Percentiles rank a stretch among this genome's conserved stretches.
Evolutionary conservation across 1,284 basidiomycete genomes (phyloP).

Genomic region (Grifola frondosa): DNA sequence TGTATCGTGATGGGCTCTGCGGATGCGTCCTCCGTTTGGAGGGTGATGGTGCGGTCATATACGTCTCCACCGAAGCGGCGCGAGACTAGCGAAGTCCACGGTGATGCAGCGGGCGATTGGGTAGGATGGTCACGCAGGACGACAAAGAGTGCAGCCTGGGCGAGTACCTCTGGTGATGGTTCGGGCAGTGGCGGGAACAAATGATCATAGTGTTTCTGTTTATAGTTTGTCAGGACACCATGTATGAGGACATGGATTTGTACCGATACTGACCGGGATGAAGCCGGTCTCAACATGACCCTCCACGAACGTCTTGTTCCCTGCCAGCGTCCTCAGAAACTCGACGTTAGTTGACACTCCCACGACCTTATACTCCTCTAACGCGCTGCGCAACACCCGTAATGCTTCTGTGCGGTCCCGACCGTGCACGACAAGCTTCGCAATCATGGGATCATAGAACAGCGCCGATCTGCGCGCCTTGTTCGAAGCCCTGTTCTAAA

Average conservation of each 20-base stretch:
- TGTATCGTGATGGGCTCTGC: slow-evolving; percentile 43
- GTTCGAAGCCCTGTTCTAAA: slow-evolving; percentile 88
- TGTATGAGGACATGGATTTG: too few relatives aligned
- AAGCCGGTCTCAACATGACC: slow-evolving; percentile 94
- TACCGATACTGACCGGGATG: slow-evolving; percentile 72
- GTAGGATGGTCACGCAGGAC: slow-evolving; percentile 61
- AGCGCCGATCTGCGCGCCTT: slow-evolving; percentile 88
- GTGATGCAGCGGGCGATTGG: slow-evolving; percentile 37
- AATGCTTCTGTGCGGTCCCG: slow-evolving; percentile 85
- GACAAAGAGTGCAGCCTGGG: slow-evolving; percentile 78
- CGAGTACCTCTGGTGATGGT: slow-evolving; percentile 64
- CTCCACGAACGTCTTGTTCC: slow-evolving; percentile 73
- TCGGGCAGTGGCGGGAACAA: slow-evolving; percentile 66
- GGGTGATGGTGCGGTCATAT: slow-evolving; percentile 56
- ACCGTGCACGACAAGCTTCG: slow-evolving; percentile 91
- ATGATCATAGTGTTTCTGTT: slow-evolving; percentile 75
- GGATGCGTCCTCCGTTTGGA: slow-evolving; percentile 52
- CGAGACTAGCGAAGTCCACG: slow-evolving; percentile 70
- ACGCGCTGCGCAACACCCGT: slow-evolving; percentile 72
- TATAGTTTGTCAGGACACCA: background rate
- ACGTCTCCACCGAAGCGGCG: slow-evolving; percentile 77
- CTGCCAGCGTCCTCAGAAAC: slow-evolving; percentile 79
- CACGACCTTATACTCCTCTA: slow-evolving; percentile 88
- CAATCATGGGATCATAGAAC: slow-evolving; percentile 94
- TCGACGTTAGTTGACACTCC: slow-evolving; percentile 92